These are phyloP conservation scores for Cicer chorassanicum DNA, from an alignment of 306 rosid species.

Conservation along the genomic window DNA sequence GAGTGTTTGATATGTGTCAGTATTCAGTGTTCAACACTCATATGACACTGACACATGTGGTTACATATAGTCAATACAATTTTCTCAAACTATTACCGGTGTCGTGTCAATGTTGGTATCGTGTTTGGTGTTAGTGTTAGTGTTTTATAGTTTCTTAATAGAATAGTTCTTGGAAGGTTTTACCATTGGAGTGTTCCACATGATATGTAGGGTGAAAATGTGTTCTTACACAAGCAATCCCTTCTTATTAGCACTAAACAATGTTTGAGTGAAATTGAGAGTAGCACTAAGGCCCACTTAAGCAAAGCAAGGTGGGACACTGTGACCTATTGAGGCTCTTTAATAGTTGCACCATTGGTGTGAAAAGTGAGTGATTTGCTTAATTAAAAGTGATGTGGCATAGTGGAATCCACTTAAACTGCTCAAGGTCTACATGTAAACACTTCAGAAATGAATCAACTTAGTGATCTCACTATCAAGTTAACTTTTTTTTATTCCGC, in stretches of 20 bases:
- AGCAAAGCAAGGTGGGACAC: too few species aligned
- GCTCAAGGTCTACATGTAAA: not conserved
- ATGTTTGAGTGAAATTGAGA: too few species aligned
- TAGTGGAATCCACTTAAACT: not conserved
- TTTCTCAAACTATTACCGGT: not conserved
- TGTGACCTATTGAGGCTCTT: not conserved
- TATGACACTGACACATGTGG: not conserved
- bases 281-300: too few species aligned
- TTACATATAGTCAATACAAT: not conserved
- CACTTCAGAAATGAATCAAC: constrained; percentile 5
- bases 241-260: too few species aligned
- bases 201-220: not conserved
- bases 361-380: not conserved
- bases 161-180: not conserved
- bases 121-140: not conserved
- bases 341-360: not conserved
- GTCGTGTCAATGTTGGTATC: not conserved
- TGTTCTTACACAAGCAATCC: not conserved
- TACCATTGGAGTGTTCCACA: not conserved
- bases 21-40: not conserved
- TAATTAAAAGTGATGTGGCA: not conserved
- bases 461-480: constrained; percentile 5
- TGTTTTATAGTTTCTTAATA: not conserved
- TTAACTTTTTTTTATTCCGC: constrained; percentile 4
- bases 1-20: too few species aligned